Percentiles rank a stretch among this genome's conserved stretches.
Evolutionary conservation across 257 asterid genomes (phyloP).

Genomic region (Solanum phureja): DNA sequence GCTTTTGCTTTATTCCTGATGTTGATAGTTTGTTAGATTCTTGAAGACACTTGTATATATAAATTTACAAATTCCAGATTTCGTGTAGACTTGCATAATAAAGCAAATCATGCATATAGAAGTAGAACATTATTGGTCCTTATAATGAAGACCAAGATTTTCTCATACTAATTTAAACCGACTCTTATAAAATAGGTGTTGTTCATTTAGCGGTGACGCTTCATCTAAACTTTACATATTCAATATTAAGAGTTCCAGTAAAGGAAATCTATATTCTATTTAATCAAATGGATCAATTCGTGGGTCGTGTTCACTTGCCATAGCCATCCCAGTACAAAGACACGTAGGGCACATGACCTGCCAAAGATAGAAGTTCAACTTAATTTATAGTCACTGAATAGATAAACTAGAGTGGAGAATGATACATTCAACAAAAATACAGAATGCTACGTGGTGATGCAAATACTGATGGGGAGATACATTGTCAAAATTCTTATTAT

Average conservation of each 20-base stretch:
- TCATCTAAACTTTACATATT: neutral
- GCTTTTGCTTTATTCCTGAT: neutral
- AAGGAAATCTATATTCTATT: neutral
- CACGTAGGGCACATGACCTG: constrained; percentile 99
- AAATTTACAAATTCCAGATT: neutral
- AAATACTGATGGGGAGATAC: neutral
- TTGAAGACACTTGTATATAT: neutral
- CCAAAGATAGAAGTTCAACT: constrained; percentile 1
- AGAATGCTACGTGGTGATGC: neutral
- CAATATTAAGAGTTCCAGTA: neutral
- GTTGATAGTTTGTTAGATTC: neutral
- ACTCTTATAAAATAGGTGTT: neutral
- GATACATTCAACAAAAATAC: neutral
- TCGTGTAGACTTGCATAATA: neutral
- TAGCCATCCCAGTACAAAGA: constrained; percentile 96
- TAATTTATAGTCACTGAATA: neutral
- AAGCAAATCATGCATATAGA: neutral
- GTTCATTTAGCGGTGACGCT: neutral
- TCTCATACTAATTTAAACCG: neutral
- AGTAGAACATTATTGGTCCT: neutral
- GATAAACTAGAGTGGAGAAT: neutral
- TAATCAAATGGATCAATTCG: constrained; percentile 85
- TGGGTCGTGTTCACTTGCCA: constrained; percentile 96
- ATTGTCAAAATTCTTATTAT: neutral
- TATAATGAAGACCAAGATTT: neutral